Percentiles rank a stretch among this genome's conserved stretches.
phyloP scores from a whole-genome alignment of 345 rosid genomes.

The Populus nigra region DNA sequence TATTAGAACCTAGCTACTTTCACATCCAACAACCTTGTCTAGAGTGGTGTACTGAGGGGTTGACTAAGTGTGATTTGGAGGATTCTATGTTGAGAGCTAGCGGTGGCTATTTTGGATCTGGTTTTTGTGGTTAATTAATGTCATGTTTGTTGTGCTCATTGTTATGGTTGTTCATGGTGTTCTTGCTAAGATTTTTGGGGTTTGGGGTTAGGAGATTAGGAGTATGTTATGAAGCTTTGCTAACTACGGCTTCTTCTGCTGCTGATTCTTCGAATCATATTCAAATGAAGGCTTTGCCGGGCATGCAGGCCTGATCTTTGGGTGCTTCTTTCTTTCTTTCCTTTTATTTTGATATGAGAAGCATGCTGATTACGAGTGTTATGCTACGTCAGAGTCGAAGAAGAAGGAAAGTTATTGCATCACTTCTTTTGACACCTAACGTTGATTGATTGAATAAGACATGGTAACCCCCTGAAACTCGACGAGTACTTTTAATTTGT shows the following conservation, averaged over 20 bases:
- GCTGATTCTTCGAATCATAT: conserved; percentile 34
- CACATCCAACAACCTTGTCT: conserved; percentile 24
- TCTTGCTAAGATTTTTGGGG: conserved; percentile 35
- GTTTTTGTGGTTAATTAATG: conserved; percentile 67
- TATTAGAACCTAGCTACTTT: no score
- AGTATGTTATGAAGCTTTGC: conserved; percentile 81
- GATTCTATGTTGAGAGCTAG: conserved; percentile 75
- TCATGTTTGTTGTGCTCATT: conserved; percentile 53
- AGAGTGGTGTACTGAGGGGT: conserved; percentile 61
- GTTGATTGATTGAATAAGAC: not conserved
- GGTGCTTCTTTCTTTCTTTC: not conserved
- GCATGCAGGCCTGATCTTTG: conserved; percentile 66
- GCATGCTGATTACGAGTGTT: not conserved
- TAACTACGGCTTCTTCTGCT: conserved; percentile 38
- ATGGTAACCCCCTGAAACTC: not conserved
- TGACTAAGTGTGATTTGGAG: conserved; percentile 76
- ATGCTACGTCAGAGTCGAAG: not conserved
- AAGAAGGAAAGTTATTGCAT: not conserved
- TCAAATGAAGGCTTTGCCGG: conserved; percentile 83
- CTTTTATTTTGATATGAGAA: not conserved
- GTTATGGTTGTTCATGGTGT: conserved; percentile 55
- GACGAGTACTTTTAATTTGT: not conserved
- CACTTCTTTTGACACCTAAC: not conserved
- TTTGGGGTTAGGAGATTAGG: conserved; percentile 55
- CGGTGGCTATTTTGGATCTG: conserved; percentile 81